Conservation (phyloP, 148 eudicot genomes). For the Diospyros kaki region DNA sequence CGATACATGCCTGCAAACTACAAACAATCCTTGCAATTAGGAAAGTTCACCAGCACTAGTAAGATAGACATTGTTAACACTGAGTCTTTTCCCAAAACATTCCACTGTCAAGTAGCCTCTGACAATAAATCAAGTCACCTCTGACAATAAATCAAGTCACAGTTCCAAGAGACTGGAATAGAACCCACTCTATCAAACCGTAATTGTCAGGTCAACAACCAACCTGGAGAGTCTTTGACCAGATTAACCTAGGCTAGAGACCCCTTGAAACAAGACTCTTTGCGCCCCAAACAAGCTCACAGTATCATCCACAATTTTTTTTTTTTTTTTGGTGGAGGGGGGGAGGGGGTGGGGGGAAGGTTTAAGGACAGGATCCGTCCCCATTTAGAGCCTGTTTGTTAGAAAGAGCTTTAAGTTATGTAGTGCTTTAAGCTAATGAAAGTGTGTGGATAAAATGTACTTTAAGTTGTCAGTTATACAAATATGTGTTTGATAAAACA, state of each 20-base stretch:
- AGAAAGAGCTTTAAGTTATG: no score
- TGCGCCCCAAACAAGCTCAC: no score
- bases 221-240: conserved; percentile 1
- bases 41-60: background rate
- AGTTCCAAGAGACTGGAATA: background rate
- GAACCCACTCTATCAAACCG: background rate
- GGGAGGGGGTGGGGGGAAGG: no score
- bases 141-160: background rate
- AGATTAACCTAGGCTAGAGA: background rate
- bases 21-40: background rate
- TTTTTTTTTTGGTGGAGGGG: no score
- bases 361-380: no score
- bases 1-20: background rate
- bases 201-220: conserved; percentile 1
- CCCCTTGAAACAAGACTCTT: background rate
- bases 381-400: no score
- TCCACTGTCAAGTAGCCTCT: background rate
- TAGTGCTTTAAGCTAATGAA: no score
- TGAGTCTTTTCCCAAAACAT: background rate
- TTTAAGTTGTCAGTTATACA: no score
- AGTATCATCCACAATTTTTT: no score
- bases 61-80: background rate
- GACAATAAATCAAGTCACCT: background rate
- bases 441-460: no score
- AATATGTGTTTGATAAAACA: no score